These are phyloP conservation scores for Pyrenochaeta sp. DNA, from an alignment of 2,329 filamentous ascomycete species.

Conservation along the genomic window DNA sequence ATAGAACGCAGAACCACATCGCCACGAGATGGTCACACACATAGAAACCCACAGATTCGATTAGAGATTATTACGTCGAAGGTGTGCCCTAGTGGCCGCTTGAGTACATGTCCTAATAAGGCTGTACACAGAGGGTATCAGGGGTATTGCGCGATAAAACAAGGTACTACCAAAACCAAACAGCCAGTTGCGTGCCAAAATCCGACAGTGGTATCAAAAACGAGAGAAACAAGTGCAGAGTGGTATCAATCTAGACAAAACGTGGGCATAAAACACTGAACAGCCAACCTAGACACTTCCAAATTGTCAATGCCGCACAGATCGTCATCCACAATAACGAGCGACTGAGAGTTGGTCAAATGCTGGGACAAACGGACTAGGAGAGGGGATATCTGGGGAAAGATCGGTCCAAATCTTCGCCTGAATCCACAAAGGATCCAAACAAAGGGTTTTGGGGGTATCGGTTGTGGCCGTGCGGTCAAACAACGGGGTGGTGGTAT, in stretches of 20 bases:
- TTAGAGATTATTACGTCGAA: slow-evolving; percentile 51
- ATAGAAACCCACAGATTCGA: slow-evolving; percentile 32
- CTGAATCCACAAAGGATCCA: slow-evolving; percentile 35
- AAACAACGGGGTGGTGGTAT: slow-evolving; percentile 49
- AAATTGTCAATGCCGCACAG: slow-evolving; percentile 46
- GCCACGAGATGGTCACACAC: neutral
- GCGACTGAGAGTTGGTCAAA: slow-evolving; percentile 38
- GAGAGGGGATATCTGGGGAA: slow-evolving; percentile 38
- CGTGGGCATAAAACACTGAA: slow-evolving; percentile 41
- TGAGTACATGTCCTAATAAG: slow-evolving; percentile 50
- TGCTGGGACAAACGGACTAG: slow-evolving; percentile 35
- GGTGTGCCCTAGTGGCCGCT: slow-evolving; percentile 50
- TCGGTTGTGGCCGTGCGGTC: slow-evolving; percentile 45
- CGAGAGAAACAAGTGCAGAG: slow-evolving; percentile 47
- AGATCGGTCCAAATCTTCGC: slow-evolving; percentile 41
- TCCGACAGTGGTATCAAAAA: slow-evolving; percentile 50
- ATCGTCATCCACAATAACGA: slow-evolving; percentile 40
- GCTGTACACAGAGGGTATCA: slow-evolving; percentile 52
- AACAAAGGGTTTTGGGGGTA: slow-evolving; percentile 40
- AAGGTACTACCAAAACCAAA: slow-evolving; percentile 31
- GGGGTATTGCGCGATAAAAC: slow-evolving; percentile 50
- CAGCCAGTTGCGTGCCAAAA: slow-evolving; percentile 35
- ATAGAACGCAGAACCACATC: too few species aligned
- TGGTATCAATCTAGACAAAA: slow-evolving; percentile 55
- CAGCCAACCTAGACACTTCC: slow-evolving; percentile 41